These are phyloP conservation scores for Colletotrichum costaricense DNA, from an alignment of 2,329 filamentous ascomycete species.

Conservation along the genomic window DNA sequence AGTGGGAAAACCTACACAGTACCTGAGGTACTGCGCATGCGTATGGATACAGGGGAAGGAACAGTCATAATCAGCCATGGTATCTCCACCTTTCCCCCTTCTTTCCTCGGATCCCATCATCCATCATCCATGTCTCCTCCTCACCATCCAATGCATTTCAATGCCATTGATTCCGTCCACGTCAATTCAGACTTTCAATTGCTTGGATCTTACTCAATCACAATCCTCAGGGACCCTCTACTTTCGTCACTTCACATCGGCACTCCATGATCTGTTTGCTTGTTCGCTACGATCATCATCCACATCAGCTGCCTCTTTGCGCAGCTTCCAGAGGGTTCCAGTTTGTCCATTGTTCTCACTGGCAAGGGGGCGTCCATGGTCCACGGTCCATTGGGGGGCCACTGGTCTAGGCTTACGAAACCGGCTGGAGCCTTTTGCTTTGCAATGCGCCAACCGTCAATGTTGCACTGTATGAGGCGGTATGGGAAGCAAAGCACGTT, in stretches of 20 bases:
- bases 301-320: neutral
- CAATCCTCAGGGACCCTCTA: neutral
- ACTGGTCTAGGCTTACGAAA: constrained; percentile 25
- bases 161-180: neutral
- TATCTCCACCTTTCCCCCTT: constrained; percentile 12
- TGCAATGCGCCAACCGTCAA: constrained; percentile 1
- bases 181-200: neutral
- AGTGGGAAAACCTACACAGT: neutral
- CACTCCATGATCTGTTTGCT: neutral
- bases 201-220: neutral
- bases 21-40: too few relatives aligned
- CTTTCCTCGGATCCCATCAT: neutral
- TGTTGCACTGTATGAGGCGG: constrained; percentile 13
- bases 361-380: neutral
- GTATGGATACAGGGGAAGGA: neutral
- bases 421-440: constrained; percentile 11
- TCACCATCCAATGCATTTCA: neutral
- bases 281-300: constrained; percentile 1
- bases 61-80: constrained; percentile 25
- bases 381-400: neutral
- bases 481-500: constrained; percentile 21
- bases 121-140: constrained; percentile 3
- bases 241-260: neutral
- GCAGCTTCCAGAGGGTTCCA: neutral
- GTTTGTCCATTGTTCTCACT: neutral